Base-by-base conservation (phyloP, 805 yeast genomes). In the Pichia exigua region DNA sequence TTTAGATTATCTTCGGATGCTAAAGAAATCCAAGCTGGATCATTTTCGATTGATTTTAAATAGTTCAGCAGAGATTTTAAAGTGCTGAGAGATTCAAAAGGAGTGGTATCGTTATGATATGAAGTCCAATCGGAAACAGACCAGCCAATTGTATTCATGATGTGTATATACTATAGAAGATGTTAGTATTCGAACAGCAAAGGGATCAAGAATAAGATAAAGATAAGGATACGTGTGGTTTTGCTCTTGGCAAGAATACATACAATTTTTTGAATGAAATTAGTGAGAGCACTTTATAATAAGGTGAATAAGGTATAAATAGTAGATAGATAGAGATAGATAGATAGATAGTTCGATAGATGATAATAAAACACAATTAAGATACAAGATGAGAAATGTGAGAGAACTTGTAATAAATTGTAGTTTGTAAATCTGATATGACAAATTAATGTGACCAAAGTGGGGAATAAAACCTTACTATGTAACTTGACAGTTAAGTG, bases 11-110 rank as follows among this genome's bases (percentile, higher is more conserved):
- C 84, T 28, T 70, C 68, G 4, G 86, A 63, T 2, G 86, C 85
- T 22, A 89, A 65, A 5, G 95, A 81, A 61, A 92, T 91, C 98
- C 98, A 94, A 3, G 96, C 97, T 12, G 95, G 88, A 61, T 89
- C 95, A 21, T 43, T 26, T 41, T 68, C 67, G 48, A 77, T 75
- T 10, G 61, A 53, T 40, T 68, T 54, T 58, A 82, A 85, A 26
- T 77, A 66, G n/a, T 61, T 58, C 24, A 83, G 64, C 42, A 85
- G 67, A 12, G 67, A 56, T 17, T 64, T 56, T 43, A 90, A 71
- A 22, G 74, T 61, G 12, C 71, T 68, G 46, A 76, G 75, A 13
- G 95, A 87, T 47, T 76, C 77, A 17, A 74, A 76, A 13, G 87
- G 83, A 4, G 87, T 75, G 20, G 83, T 68, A 42, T 74, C 74